phyloP scores from a whole-genome alignment of 305 asterid species.

The Euphrasia arctica region DNA sequence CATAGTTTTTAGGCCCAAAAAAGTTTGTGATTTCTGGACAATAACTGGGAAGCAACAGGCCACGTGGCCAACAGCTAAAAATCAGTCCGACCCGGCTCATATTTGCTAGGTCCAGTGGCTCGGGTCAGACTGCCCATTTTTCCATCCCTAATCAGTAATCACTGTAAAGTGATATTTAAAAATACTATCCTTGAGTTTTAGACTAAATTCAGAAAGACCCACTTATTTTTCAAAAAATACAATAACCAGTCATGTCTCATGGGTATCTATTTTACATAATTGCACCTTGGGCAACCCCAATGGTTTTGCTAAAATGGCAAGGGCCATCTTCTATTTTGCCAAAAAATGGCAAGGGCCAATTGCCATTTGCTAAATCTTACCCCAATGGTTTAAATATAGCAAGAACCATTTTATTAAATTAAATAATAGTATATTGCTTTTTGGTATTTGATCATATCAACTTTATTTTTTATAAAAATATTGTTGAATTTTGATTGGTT shows the following conservation, averaged over 20 bases:
- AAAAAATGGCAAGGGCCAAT: too few relatives aligned
- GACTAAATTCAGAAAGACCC: not conserved
- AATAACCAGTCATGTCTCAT: not conserved
- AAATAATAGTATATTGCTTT: too few relatives aligned
- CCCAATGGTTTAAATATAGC: too few relatives aligned
- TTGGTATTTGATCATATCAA: too few relatives aligned
- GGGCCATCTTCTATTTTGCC: too few relatives aligned
- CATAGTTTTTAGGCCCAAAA: too few relatives aligned
- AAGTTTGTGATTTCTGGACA: not conserved
- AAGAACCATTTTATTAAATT: too few relatives aligned
- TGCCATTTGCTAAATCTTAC: too few relatives aligned
- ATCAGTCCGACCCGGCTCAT: not conserved
- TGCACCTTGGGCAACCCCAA: too few relatives aligned
- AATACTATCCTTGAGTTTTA: not conserved
- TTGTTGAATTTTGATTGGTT: too few relatives aligned
- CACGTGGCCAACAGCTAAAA: not conserved
- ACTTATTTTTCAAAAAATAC: not conserved
- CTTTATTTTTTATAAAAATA: too few relatives aligned
- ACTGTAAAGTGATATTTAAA: not conserved
- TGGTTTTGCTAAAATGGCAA: too few relatives aligned
- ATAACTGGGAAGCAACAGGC: not conserved
- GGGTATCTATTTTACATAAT: not conserved
- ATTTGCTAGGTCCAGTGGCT: not conserved
- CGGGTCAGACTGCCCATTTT: not conserved
- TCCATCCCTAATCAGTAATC: not conserved